Conservation (phyloP, 257 asterid genomes). For the Gynochthodes officinalis region DNA sequence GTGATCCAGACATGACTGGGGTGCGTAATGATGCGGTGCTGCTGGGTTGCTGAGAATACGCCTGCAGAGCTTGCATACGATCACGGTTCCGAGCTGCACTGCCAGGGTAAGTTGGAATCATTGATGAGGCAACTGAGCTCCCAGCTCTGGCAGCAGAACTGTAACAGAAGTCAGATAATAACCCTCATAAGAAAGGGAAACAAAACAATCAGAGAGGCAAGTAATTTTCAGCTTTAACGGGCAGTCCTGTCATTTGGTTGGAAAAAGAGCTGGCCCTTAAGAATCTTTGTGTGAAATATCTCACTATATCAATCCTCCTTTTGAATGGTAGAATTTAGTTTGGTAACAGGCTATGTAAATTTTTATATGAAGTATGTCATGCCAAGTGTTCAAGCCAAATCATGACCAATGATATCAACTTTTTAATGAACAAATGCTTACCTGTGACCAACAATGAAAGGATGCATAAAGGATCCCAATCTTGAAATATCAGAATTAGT, state of each 20-base stretch:
- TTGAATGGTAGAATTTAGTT: neutral
- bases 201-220: constrained; percentile 6
- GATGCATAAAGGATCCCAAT: constrained; percentile 64
- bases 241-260: too few species aligned
- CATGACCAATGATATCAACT: neutral
- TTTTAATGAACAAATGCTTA: constrained; percentile 16
- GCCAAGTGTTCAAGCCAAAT: neutral
- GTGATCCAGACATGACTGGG: constrained; percentile 36
- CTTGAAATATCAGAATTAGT: constrained; percentile 62
- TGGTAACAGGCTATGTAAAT: neutral
- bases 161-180: constrained; percentile 20
- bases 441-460: constrained; percentile 73
- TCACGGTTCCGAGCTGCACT: constrained; percentile 58
- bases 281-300: neutral
- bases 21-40: constrained; percentile 42
- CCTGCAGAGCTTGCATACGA: constrained; percentile 63
- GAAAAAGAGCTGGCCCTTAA: too few species aligned
- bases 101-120: constrained; percentile 63
- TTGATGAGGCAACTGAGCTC: constrained; percentile 54
- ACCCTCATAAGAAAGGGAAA: neutral
- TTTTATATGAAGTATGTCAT: neutral
- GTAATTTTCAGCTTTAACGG: too few species aligned
- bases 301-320: neutral
- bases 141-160: constrained; percentile 75
- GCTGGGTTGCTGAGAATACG: constrained; percentile 67